Evolutionary conservation across 2,329 filamentous ascomycete genomes (phyloP).

Genomic region (Diplodia intermedia): DNA sequence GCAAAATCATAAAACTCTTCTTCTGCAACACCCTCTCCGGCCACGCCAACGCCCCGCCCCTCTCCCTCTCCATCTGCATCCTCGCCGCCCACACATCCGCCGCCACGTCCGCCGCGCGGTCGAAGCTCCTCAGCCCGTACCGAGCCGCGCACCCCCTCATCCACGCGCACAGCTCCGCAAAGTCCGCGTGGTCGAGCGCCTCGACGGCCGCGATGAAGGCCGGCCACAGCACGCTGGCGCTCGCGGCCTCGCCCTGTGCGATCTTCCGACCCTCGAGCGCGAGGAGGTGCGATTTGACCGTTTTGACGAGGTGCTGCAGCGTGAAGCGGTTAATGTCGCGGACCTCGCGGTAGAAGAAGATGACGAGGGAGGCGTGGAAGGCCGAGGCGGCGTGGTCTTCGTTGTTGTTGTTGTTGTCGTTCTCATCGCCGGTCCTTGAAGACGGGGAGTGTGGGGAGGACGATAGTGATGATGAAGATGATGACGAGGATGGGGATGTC

Average conservation of each 20-base stretch:
- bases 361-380: constrained; percentile 20
- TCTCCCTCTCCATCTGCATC: not conserved
- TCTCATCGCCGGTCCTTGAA: not conserved
- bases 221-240: constrained; percentile 11
- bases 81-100: constrained; percentile 12
- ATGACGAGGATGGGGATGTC: not conserved
- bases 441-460: not conserved
- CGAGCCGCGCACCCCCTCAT: constrained; percentile 11
- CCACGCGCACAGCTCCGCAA: not conserved
- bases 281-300: constrained; percentile 5
- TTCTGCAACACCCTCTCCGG: constrained; percentile 19
- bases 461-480: not conserved
- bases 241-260: constrained; percentile 8
- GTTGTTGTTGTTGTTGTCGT: too few species aligned
- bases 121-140: constrained; percentile 15
- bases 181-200: constrained; percentile 10
- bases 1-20: constrained; percentile 25
- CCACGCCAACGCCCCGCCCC: not conserved
- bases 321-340: constrained; percentile 48
- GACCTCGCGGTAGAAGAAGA: constrained; percentile 27
- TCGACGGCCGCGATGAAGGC: constrained; percentile 26
- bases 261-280: constrained; percentile 15
- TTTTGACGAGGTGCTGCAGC: constrained; percentile 8
- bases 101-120: constrained; percentile 16
- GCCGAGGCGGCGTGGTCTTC: constrained; percentile 10